Evolutionary conservation across 306 rosid genomes (phyloP), one percentile per base, ranked within the genome.

Genomic region (Betula pendula): DNA sequence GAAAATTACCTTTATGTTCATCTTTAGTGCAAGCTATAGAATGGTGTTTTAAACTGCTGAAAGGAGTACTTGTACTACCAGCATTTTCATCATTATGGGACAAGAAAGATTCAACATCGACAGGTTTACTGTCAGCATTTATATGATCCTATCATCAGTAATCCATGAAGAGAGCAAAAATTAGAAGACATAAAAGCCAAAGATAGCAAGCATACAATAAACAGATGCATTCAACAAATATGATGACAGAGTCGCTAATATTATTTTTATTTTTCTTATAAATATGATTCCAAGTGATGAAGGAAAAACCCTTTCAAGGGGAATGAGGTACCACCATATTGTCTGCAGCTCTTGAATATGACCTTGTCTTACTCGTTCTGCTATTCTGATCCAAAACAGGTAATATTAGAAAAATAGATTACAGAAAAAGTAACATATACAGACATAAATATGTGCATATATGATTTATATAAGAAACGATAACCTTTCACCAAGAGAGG

Each of bases 71-170:
- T 76, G 81, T 77, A 74, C 75, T 68, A 66, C 81, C 89, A 76
- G 76, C 79, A 50, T 58, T 69, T 29, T 77, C 86, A 66, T 77
- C 76, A 76, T 87, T 90, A 47, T 79, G 71, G 52, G 87, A 81
- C 70, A 81, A 63, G 65, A 75, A 72, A 44, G 87, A 82, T 75
- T 83, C 86, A 68, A 81, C 85, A 65, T 62, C 80, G 8, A 8
- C 66, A 71, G 82, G 65, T 47, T 48, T 78, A 73, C 58, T 73
- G 31, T 73, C 77, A 13, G 74, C 82, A 80, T 47, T 75, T 60
- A 2, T 47, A 55, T 9, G 20, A 47, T 82, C 84, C 96, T 88
- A 53, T 71, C 53, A 68, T 79, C 48, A 63, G 71, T 44, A 58
- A 79, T 45, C 63, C 80, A 79, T 20, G 29, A 38, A 75, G 67